Percentiles rank a stretch among this genome's conserved stretches.
These are phyloP conservation scores for Trichoderma aggressivum DNA, from an alignment of 2,329 filamentous ascomycete species.

Conservation along the genomic window DNA sequence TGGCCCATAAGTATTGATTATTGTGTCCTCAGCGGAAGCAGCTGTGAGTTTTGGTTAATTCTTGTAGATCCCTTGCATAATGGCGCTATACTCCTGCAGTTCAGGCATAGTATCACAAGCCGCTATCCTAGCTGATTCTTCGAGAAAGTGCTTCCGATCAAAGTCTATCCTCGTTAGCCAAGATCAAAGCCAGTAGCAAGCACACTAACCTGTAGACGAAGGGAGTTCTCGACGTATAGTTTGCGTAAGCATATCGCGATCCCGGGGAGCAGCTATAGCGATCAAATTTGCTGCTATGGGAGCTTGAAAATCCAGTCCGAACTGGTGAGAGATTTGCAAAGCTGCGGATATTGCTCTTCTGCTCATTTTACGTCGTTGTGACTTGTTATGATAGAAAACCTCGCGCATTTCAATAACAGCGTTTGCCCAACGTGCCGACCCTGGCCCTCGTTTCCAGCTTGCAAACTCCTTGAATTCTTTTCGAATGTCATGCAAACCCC, in stretches of 20 bases:
- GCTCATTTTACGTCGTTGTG: background rate
- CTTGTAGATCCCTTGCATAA: background rate
- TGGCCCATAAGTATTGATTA: fast-evolving
- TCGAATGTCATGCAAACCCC: background rate
- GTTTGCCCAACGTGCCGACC: background rate
- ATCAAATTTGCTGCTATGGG: background rate
- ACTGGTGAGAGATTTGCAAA: background rate
- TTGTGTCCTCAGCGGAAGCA: background rate
- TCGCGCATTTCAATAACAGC: background rate
- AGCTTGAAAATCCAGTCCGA: background rate
- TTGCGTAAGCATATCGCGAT: fast-evolving
- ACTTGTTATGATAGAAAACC: background rate
- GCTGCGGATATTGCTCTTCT: background rate
- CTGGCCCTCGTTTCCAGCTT: background rate
- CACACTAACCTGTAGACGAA: background rate
- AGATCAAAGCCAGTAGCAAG: background rate
- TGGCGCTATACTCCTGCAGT: background rate
- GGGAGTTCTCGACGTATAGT: fast-evolving
- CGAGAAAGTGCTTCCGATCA: background rate
- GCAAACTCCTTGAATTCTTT: background rate
- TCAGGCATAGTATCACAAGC: background rate
- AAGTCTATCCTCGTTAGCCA: background rate
- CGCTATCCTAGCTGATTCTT: background rate
- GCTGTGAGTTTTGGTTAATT: fast-evolving
- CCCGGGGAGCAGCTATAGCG: background rate